Conservation (phyloP, 2,329 filamentous ascomycete species). For the Cadophora sp. region DNA sequence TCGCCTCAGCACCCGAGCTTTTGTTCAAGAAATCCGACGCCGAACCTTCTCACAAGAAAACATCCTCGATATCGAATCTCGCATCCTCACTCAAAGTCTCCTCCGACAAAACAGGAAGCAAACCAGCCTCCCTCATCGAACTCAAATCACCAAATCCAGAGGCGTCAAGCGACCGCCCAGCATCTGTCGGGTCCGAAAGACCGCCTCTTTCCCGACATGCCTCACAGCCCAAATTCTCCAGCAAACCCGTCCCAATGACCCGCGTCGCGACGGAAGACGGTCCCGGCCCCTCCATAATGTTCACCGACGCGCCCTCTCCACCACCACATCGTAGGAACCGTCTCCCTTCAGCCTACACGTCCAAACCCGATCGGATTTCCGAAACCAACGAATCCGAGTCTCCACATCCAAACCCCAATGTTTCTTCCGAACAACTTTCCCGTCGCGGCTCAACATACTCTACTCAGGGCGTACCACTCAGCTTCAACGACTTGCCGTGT, state of each 20-base stretch:
- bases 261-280: slow-evolving; percentile 69
- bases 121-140: slow-evolving; percentile 27
- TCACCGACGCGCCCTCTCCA: slow-evolving; percentile 57
- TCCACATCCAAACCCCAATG: not conserved
- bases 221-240: slow-evolving; percentile 71
- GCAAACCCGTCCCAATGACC: slow-evolving; percentile 74
- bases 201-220: slow-evolving; percentile 60
- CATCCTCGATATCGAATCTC: slow-evolving; percentile 29
- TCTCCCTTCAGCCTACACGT: slow-evolving; percentile 40
- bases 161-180: slow-evolving; percentile 31
- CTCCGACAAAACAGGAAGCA: slow-evolving; percentile 18
- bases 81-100: slow-evolving; percentile 28
- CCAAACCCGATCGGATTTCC: slow-evolving; percentile 29
- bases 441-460: slow-evolving; percentile 55
- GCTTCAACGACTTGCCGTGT: slow-evolving; percentile 86
- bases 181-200: slow-evolving; percentile 45
- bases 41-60: slow-evolving; percentile 22
- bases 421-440: slow-evolving; percentile 15
- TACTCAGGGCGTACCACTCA: slow-evolving; percentile 70
- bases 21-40: slow-evolving; percentile 17
- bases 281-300: slow-evolving; percentile 76
- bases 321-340: slow-evolving; percentile 30
- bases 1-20: slow-evolving; percentile 19
- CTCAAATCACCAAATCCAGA: slow-evolving; percentile 18
- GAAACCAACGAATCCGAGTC: slow-evolving; percentile 27